Evolutionary conservation across 2,329 filamentous ascomycete genomes (phyloP).

Genomic region (Metarhizium anisopliae): DNA sequence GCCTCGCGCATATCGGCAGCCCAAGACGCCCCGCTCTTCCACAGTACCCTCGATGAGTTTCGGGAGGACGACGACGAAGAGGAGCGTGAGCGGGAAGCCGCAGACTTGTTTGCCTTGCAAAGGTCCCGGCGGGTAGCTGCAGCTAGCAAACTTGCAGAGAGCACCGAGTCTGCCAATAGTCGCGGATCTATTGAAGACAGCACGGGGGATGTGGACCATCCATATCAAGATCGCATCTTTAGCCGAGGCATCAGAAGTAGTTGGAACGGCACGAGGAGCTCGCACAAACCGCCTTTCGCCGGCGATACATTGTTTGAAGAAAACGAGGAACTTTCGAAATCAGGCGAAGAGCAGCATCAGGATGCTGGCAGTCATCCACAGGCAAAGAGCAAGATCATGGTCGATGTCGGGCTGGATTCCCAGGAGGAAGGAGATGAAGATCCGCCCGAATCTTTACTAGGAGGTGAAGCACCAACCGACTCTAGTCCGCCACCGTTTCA

Average conservation of each 20-base stretch:
- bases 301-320: constrained; percentile 31
- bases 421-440: constrained; percentile 48
- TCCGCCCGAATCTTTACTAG: constrained; percentile 50
- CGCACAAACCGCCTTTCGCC: constrained; percentile 17
- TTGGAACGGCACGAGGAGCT: constrained; percentile 48
- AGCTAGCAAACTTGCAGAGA: constrained; percentile 73
- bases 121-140: constrained; percentile 83
- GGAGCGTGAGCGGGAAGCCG: constrained; percentile 81
- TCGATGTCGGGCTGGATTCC: constrained; percentile 77
- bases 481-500: constrained; percentile 54
- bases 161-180: constrained; percentile 56
- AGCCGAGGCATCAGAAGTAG: constrained; percentile 53
- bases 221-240: constrained; percentile 37
- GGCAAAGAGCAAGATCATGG: constrained; percentile 56
- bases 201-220: constrained; percentile 17
- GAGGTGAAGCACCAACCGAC: constrained; percentile 42
- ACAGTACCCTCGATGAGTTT: constrained; percentile 83
- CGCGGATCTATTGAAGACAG: constrained; percentile 26
- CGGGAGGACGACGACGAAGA: constrained; percentile 89
- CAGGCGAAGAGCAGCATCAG: constrained; percentile 17
- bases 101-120: constrained; percentile 89
- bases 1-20: constrained; percentile 62
- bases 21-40: constrained; percentile 86
- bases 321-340: constrained; percentile 29
- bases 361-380: constrained; percentile 20